These are phyloP conservation scores for Calocybe cyanea DNA, from an alignment of 768 basidiomycete species.

Conservation along the genomic window DNA sequence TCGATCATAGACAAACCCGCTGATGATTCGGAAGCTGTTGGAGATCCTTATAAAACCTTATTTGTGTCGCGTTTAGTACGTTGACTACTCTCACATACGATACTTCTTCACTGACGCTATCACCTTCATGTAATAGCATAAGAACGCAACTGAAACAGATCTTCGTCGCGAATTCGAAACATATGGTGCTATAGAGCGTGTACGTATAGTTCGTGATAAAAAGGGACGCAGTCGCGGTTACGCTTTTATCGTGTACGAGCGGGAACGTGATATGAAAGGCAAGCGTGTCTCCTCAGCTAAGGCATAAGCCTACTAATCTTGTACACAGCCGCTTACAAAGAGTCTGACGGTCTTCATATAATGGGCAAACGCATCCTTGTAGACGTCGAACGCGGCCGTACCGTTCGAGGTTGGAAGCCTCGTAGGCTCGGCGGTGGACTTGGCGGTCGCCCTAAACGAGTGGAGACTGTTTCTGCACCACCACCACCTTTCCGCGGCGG, in stretches of 20 bases:
- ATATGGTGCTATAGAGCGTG: slow-evolving; percentile 91
- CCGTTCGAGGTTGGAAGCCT: slow-evolving; percentile 98
- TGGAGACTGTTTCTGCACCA: slow-evolving; percentile 37
- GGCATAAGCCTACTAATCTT: slow-evolving; percentile 11
- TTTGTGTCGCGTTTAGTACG: slow-evolving; percentile 90
- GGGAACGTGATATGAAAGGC: slow-evolving; percentile 99
- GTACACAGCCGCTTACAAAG: slow-evolving; percentile 86
- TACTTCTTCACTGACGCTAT: not conserved
- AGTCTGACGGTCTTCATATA: slow-evolving; percentile 94
- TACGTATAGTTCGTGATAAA: slow-evolving; percentile 89
- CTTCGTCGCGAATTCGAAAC: slow-evolving; percentile 93
- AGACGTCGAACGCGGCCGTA: slow-evolving; percentile 96
- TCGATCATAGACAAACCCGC: slow-evolving; percentile 76
- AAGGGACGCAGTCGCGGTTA: slow-evolving; percentile 87
- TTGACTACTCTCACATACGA: slow-evolving; percentile 15
- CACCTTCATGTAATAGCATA: slow-evolving; percentile 55
- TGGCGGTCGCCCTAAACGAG: slow-evolving; percentile 94
- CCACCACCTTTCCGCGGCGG: slow-evolving; percentile 19
- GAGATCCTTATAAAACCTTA: slow-evolving; percentile 97
- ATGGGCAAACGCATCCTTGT: slow-evolving; percentile 96
- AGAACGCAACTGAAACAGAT: slow-evolving; percentile 87
- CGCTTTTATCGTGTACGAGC: slow-evolving; percentile 96
- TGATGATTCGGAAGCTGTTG: slow-evolving; percentile 85
- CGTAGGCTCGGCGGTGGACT: slow-evolving; percentile 94
- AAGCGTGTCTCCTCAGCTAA: not conserved